Evolutionary conservation across 495 filamentous ascomycete genomes (phyloP), one percentile per base, ranked within the genome.

Genomic region (Penicillium subrubescens): DNA sequence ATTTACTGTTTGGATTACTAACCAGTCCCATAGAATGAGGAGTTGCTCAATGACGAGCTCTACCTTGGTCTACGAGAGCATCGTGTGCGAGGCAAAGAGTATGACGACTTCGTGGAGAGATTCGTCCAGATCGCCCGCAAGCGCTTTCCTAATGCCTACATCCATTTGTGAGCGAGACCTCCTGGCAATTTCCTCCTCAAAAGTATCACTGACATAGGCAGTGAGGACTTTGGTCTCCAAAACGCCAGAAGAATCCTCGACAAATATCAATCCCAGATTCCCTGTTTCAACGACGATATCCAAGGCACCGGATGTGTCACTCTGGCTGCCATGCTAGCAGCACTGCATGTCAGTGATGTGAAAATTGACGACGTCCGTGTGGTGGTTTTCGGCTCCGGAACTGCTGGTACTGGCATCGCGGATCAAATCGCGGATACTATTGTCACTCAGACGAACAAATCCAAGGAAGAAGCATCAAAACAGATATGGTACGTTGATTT

Each of bases 271-370:
- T 79, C 87, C 0, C 63, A 89, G 23, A 87, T 96, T 7, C 81
- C 93, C 0, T 96, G 92, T 73, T 95, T 97, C 82, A 97, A 96
- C 63, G 93, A 96, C 58, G 93, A 97, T 75, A 88, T 97, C 1
- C 93, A 97, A 72, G 93, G 93, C 3, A 97, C 93, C 1, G 93
- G 93, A 0, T 92, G 90, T 39, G 92, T 97, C 3, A 96, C 93
- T 0, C 79, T 96, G 5, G 93, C 92, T 0, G 92, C 89, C 0
- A 88, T 97, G 62, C 86, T 91, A 75, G 85, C 91, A 1, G 92
- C 82, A 2, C 75, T 92, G 14, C 84, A 92, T 58, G 86, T 96
- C 19, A 86, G 84, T 57, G 83, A 89, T 6, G 73, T 89, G 56
- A 85, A 89, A 59, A 73, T 94, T 31, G 75, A 76, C 35, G 91